phyloP scores from a whole-genome alignment of 2,329 filamentous ascomycete species.

The Sclerotinia sclerotiorum region DNA sequence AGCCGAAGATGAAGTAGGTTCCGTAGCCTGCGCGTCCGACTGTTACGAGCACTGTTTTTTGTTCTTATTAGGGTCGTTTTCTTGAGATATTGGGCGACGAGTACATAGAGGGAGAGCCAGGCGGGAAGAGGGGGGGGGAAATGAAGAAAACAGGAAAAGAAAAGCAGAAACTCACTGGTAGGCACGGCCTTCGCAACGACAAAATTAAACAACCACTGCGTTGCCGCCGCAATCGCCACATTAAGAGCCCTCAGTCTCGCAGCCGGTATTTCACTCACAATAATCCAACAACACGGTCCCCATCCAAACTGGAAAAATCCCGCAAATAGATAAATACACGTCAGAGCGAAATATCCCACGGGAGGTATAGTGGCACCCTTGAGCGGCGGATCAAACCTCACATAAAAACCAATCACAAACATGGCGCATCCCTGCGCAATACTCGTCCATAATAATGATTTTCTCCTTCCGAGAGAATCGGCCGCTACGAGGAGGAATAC shows the following conservation, averaged over 20 bases:
- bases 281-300: slow-evolving; percentile 68
- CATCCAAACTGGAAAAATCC: slow-evolving; percentile 69
- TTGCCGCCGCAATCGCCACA: slow-evolving; percentile 66
- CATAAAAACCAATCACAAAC: slow-evolving; percentile 71
- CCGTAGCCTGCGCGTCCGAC: slow-evolving; percentile 48
- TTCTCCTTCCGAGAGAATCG: slow-evolving; percentile 63
- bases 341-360: slow-evolving; percentile 68
- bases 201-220: slow-evolving; percentile 75
- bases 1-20: slow-evolving; percentile 64
- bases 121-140: too few relatives aligned
- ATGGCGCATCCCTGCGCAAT: slow-evolving; percentile 61
- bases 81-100: neutral
- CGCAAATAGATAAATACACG: slow-evolving; percentile 72
- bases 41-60: slow-evolving; percentile 46
- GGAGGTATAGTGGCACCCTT: slow-evolving; percentile 55
- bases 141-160: neutral
- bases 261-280: slow-evolving; percentile 68
- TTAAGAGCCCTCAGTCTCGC: slow-evolving; percentile 65
- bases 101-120: fast-evolving
- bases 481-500: slow-evolving; percentile 66
- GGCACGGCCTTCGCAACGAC: slow-evolving; percentile 67
- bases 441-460: slow-evolving; percentile 62
- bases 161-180: slow-evolving; percentile 47
- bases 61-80: neutral
- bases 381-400: slow-evolving; percentile 60